A percentile compares a stretch with the other conserved stretches of the same genome.
Evolutionary conservation across 805 yeast species (phyloP).

Genomic region (Spathaspora boniae): DNA sequence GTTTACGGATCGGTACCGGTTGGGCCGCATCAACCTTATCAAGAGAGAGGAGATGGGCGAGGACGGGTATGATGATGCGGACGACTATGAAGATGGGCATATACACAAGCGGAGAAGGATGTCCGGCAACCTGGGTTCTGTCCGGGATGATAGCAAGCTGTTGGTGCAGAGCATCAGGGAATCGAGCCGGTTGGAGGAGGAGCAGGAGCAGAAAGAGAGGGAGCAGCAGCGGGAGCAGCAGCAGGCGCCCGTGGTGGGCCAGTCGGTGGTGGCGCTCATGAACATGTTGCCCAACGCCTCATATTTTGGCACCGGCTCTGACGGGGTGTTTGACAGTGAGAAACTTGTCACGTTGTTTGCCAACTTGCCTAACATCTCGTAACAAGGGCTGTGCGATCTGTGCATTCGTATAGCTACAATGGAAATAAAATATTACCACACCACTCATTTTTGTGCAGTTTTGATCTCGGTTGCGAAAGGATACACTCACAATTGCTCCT

Average conservation of each 20-base stretch:
- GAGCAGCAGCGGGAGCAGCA: slow-evolving; percentile 8
- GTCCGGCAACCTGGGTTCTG: neutral
- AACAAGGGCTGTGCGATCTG: slow-evolving; percentile 2
- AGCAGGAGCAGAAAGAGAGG: slow-evolving; percentile 6
- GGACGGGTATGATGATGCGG: slow-evolving; percentile 13
- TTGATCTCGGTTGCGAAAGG: slow-evolving; percentile 8
- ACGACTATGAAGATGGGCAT: slow-evolving; percentile 12
- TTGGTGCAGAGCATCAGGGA: slow-evolving; percentile 16
- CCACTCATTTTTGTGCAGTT: slow-evolving; percentile 1
- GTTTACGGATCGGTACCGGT: slow-evolving; percentile 38
- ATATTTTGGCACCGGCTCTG: slow-evolving; percentile 45
- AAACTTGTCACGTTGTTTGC: slow-evolving; percentile 46
- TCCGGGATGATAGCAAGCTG: slow-evolving; percentile 6
- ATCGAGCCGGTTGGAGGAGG: slow-evolving; percentile 7
- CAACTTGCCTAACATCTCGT: slow-evolving; percentile 25
- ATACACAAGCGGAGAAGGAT: slow-evolving; percentile 14
- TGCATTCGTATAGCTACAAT: neutral
- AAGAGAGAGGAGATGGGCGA: slow-evolving; percentile 35
- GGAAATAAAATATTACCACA: neutral
- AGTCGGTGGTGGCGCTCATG: slow-evolving; percentile 40
- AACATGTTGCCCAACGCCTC: slow-evolving; percentile 60
- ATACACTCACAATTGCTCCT: neutral
- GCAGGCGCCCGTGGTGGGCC: slow-evolving; percentile 28
- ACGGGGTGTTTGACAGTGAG: slow-evolving; percentile 51
- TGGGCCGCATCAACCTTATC: slow-evolving; percentile 34